These are phyloP conservation scores for Pyrus pyrifolia DNA, from an alignment of 306 rosid genomes.

Conservation along the genomic window DNA sequence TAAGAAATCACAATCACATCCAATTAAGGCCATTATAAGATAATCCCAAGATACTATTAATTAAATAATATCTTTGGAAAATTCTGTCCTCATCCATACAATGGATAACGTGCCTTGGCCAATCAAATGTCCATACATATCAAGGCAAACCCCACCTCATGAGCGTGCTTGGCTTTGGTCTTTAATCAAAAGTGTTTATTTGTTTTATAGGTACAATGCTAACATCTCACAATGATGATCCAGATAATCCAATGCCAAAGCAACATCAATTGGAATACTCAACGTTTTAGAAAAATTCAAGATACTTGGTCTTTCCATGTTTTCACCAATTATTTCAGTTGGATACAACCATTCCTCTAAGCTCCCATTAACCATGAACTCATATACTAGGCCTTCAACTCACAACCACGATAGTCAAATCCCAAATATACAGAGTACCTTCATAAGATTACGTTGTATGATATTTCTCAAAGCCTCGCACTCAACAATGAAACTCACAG, in stretches of 20 bases:
- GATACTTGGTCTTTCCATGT: not conserved
- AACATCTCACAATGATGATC: slow-evolving; percentile 18
- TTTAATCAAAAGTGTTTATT: too few relatives aligned
- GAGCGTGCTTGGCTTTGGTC: too few relatives aligned
- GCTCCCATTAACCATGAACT: slow-evolving; percentile 33
- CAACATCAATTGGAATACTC: slow-evolving; percentile 24
- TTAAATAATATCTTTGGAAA: too few relatives aligned
- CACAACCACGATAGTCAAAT: slow-evolving; percentile 10
- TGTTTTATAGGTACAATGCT: not conserved
- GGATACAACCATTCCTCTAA: too few relatives aligned
- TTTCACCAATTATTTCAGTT: too few relatives aligned
- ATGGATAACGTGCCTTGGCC: too few relatives aligned
- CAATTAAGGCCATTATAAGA: too few relatives aligned
- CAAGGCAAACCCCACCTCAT: too few relatives aligned
- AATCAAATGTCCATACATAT: too few relatives aligned
- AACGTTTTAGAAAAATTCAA: slow-evolving; percentile 24
- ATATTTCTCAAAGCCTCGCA: slow-evolving; percentile 21
- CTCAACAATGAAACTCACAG: slow-evolving; percentile 29
- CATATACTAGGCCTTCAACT: slow-evolving; percentile 34
- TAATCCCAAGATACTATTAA: too few relatives aligned
- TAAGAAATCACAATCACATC: too few relatives aligned
- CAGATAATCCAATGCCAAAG: slow-evolving; percentile 32
- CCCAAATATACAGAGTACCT: slow-evolving; percentile 29
- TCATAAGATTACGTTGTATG: slow-evolving; percentile 36
- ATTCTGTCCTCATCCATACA: too few relatives aligned